phyloP scores from a whole-genome alignment of 108 stramenopile species.

The Nitzschia palea region DNA sequence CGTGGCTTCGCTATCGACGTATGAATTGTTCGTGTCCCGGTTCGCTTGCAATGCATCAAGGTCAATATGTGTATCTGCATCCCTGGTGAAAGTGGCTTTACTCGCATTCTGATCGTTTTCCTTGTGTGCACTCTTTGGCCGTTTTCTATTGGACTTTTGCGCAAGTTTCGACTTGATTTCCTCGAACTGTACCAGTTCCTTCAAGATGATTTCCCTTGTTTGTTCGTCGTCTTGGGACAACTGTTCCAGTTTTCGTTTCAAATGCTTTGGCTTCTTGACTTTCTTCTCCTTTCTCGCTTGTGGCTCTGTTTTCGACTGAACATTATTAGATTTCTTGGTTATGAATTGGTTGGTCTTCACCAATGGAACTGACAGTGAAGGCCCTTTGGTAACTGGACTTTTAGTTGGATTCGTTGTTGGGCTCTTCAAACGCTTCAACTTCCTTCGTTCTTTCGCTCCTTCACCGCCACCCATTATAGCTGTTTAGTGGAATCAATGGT shows the following conservation, averaged over 20 bases:
- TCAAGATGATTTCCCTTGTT: constrained; percentile 20
- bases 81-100: too few relatives aligned
- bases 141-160: not conserved
- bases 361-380: too few relatives aligned
- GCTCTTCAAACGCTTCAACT: constrained; percentile 46
- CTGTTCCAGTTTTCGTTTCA: constrained; percentile 76
- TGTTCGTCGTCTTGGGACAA: constrained; percentile 28
- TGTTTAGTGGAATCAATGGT: not conserved
- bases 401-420: constrained; percentile 7
- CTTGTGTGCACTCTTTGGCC: not conserved
- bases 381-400: too few relatives aligned
- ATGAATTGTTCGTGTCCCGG: too few relatives aligned
- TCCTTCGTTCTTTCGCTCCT: constrained; percentile 74
- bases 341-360: too few relatives aligned
- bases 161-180: constrained; percentile 33
- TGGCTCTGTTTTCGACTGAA: too few relatives aligned
- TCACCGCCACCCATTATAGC: constrained; percentile 53
- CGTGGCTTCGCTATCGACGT: not conserved
- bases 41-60: too few relatives aligned
- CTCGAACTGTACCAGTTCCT: constrained; percentile 42
- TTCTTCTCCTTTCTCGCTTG: constrained; percentile 40
- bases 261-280: constrained; percentile 82
- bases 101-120: too few relatives aligned
- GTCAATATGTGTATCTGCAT: too few relatives aligned
- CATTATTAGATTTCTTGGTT: too few relatives aligned